Conservation (phyloP, 345 rosid species). For the Melaleuca alternifolia region DNA sequence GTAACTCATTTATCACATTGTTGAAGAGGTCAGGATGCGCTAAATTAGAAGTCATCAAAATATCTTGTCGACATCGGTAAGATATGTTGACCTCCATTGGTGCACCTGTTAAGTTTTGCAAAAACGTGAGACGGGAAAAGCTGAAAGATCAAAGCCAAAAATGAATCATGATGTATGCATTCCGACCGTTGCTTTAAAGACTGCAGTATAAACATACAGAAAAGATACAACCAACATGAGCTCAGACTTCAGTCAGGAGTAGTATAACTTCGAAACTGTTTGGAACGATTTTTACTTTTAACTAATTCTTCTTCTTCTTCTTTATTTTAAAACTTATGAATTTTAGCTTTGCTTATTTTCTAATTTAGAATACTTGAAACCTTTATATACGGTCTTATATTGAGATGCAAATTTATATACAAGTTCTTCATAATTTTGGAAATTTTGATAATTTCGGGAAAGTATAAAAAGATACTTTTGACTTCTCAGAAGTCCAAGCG, state of each 20-base stretch:
- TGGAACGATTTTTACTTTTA: neutral
- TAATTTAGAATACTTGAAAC: neutral
- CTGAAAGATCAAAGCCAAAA: neutral
- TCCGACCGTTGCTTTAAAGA: neutral
- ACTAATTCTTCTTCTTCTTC: neutral
- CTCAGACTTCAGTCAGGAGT: neutral
- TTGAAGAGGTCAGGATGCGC: conserved; percentile 57
- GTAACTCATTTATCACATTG: conserved; percentile 55
- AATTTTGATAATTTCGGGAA: neutral
- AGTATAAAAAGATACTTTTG: neutral
- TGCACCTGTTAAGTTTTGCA: conserved; percentile 35
- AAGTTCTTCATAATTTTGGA: neutral
- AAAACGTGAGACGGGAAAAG: neutral
- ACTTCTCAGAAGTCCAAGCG: neutral
- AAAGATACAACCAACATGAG: neutral
- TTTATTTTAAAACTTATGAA: neutral
- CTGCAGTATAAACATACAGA: neutral
- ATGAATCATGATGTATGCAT: neutral
- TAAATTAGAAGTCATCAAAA: conserved; percentile 49
- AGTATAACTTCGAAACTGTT: neutral
- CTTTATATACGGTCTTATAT: neutral
- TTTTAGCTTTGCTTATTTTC: neutral
- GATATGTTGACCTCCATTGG: conserved; percentile 87
- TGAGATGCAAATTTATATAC: neutral
- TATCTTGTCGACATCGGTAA: conserved; percentile 57